Percentiles rank a stretch among this genome's conserved stretches.
Evolutionary conservation across 331 rosid species (phyloP).

Genomic region (Malus hybrid): DNA sequence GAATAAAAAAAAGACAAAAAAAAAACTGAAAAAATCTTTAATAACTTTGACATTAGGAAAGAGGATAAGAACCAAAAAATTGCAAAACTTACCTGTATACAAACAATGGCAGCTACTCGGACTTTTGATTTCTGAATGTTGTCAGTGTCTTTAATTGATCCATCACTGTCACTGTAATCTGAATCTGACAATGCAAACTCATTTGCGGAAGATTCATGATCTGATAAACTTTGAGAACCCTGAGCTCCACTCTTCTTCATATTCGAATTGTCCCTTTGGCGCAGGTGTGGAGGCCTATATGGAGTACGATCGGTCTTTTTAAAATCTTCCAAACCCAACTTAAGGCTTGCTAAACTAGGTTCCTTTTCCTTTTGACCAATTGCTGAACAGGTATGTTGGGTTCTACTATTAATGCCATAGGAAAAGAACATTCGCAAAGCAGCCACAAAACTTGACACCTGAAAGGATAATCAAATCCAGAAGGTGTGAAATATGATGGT

Average conservation of each 20-base stretch:
- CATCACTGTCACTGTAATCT: constrained; percentile 85
- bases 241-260: constrained; percentile 34
- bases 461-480: constrained; percentile 11
- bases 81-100: constrained; percentile 62
- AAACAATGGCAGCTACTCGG: constrained; percentile 76
- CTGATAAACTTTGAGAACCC: constrained; percentile 32
- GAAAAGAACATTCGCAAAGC: constrained; percentile 64
- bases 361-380: constrained; percentile 36
- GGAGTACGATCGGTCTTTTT: constrained; percentile 32
- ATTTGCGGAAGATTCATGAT: constrained; percentile 44
- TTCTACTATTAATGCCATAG: constrained; percentile 54
- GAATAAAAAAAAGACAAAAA: background rate
- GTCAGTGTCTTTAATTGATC: constrained; percentile 42
- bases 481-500: constrained; percentile 12
- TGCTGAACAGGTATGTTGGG: constrained; percentile 26
- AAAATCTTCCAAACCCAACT: constrained; percentile 36
- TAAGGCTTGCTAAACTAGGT: constrained; percentile 14
- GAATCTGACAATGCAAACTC: constrained; percentile 81
- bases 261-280: constrained; percentile 45
- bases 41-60: background rate
- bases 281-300: constrained; percentile 95
- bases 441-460: constrained; percentile 82
- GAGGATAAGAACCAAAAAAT: background rate
- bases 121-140: constrained; percentile 50
- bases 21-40: too few relatives aligned